These are phyloP conservation scores for Fusarium redolens DNA, from an alignment of 2,329 filamentous ascomycete genomes.

Conservation along the genomic window DNA sequence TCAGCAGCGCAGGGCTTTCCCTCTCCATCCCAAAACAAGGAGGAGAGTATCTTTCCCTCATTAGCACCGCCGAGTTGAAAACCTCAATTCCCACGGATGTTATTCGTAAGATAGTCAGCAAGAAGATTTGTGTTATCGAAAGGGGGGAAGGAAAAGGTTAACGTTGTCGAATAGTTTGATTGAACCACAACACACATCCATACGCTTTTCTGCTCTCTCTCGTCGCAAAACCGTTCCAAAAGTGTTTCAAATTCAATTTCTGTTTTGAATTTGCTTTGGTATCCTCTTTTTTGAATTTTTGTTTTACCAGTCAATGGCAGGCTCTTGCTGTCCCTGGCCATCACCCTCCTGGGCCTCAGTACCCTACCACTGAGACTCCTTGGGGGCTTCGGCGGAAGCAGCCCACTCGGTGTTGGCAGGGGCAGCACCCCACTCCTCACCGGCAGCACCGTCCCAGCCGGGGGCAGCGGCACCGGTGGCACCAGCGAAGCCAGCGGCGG, in stretches of 20 bases:
- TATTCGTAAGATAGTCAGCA: constrained; percentile 40
- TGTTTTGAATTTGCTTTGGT: constrained; percentile 28
- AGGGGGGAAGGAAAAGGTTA: constrained; percentile 15
- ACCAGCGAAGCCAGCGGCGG: constrained; percentile 76
- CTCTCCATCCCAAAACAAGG: constrained; percentile 64
- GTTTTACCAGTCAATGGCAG: constrained; percentile 32
- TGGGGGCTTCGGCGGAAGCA: constrained; percentile 66
- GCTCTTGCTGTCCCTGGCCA: background rate
- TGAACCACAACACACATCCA: constrained; percentile 40
- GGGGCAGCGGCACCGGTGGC: constrained; percentile 59
- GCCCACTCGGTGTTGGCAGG: constrained; percentile 77
- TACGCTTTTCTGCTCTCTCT: constrained; percentile 29
- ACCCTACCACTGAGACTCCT: constrained; percentile 66
- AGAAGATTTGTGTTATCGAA: constrained; percentile 33
- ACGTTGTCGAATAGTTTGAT: constrained; percentile 43
- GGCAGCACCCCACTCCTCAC: constrained; percentile 73
- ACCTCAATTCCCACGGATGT: constrained; percentile 50
- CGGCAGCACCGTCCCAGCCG: constrained; percentile 68
- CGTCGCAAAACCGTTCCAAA: constrained; percentile 26
- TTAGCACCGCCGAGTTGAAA: constrained; percentile 80
- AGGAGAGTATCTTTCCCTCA: constrained; percentile 98
- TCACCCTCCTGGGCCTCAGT: constrained; percentile 33
- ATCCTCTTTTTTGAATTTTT: constrained; percentile 32
- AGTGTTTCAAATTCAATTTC: constrained; percentile 15
- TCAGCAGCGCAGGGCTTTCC: constrained; percentile 98